Evolutionary conservation across 2,329 filamentous ascomycete species (phyloP).

Genomic region (Thelonectria olida): DNA sequence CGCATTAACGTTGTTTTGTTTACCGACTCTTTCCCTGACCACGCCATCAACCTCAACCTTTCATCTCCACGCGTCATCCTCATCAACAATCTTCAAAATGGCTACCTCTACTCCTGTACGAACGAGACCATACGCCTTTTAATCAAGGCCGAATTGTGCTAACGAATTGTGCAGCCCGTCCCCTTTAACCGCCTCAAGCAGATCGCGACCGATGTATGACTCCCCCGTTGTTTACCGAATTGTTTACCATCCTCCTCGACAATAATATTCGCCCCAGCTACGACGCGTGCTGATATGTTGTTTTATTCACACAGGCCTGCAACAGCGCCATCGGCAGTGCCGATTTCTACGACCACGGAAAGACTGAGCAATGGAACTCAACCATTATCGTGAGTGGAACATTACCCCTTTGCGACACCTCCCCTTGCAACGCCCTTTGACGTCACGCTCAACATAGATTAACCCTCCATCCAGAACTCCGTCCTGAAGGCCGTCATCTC

Average conservation of each 20-base stretch:
- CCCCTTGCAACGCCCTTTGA: not conserved
- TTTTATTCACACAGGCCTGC: slow-evolving; percentile 72
- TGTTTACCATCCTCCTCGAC: slow-evolving; percentile 33
- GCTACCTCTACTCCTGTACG: slow-evolving; percentile 47
- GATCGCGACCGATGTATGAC: slow-evolving; percentile 81
- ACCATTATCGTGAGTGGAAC: slow-evolving; percentile 78
- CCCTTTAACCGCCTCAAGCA: slow-evolving; percentile 81
- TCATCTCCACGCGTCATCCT: slow-evolving; percentile 32
- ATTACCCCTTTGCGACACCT: not conserved
- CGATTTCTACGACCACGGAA: slow-evolving; percentile 86
- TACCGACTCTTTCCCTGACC: slow-evolving; percentile 39
- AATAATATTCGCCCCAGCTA: slow-evolving; percentile 10
- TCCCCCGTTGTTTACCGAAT: slow-evolving; percentile 5
- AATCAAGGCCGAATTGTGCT: slow-evolving; percentile 24
- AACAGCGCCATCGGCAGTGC: slow-evolving; percentile 77
- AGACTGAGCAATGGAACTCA: slow-evolving; percentile 89
- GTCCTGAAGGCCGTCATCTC: slow-evolving; percentile 82
- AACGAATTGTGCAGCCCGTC: slow-evolving; percentile 68
- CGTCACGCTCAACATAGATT: slow-evolving; percentile 16
- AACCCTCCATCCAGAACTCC: slow-evolving; percentile 65
- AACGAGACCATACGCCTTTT: not conserved
- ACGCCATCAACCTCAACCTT: slow-evolving; percentile 35
- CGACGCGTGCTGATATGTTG: slow-evolving; percentile 21
- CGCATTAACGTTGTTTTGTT: slow-evolving; percentile 41
- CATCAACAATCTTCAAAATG: slow-evolving; percentile 43